Percentiles rank a stretch among this genome's conserved stretches.
Evolutionary conservation across 2,329 filamentous ascomycete species (phyloP).

Genomic region (Fusarium tupiense): DNA sequence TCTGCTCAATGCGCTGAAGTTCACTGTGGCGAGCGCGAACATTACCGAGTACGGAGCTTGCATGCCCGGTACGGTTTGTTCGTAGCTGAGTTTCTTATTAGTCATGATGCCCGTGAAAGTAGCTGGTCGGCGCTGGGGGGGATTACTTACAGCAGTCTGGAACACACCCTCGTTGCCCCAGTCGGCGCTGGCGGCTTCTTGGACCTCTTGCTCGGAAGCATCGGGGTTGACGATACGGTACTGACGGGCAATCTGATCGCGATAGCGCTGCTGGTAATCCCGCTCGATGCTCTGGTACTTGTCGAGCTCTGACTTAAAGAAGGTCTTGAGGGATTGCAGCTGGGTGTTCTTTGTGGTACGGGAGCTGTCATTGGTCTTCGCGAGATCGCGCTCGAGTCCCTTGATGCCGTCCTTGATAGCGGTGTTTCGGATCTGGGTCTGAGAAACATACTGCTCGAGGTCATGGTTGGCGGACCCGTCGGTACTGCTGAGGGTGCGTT

Average conservation of each 20-base stretch:
- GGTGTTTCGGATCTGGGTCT: slow-evolving; percentile 78
- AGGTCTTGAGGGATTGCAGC: slow-evolving; percentile 73
- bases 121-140: neutral
- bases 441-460: slow-evolving; percentile 73
- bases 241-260: slow-evolving; percentile 82
- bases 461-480: slow-evolving; percentile 65
- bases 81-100: slow-evolving; percentile 65
- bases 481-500: slow-evolving; percentile 74
- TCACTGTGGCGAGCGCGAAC: slow-evolving; percentile 86
- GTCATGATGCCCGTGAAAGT: slow-evolving; percentile 1
- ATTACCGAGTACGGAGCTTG: slow-evolving; percentile 76
- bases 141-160: slow-evolving; percentile 75
- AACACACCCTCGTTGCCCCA: slow-evolving; percentile 85
- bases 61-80: slow-evolving; percentile 78
- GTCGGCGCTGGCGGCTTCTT: slow-evolving; percentile 73
- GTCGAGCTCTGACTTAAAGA: slow-evolving; percentile 77
- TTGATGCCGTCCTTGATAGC: slow-evolving; percentile 83
- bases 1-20: slow-evolving; percentile 81
- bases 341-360: slow-evolving; percentile 76
- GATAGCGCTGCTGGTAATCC: slow-evolving; percentile 75
- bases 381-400: slow-evolving; percentile 75
- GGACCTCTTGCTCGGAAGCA: slow-evolving; percentile 77
- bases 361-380: slow-evolving; percentile 67
- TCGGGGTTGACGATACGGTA: slow-evolving; percentile 85
- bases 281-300: slow-evolving; percentile 77